Evolutionary conservation across 108 stramenopile species (phyloP).

Genomic region (Cyclotella choctawhatcheeana): DNA sequence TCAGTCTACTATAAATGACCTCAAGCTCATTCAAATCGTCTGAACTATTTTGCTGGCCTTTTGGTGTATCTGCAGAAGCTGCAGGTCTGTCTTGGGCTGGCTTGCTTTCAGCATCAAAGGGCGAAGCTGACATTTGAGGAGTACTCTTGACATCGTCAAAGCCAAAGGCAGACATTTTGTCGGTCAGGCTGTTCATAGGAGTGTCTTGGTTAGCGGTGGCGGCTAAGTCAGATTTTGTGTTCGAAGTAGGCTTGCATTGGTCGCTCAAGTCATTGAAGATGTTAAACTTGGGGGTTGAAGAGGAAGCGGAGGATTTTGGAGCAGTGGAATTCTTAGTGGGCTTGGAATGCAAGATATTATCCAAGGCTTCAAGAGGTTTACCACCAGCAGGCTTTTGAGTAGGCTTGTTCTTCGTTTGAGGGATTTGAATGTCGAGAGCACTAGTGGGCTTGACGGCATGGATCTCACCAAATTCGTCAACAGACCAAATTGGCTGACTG

Average conservation of each 20-base stretch:
- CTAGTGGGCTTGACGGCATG: constrained; percentile 46
- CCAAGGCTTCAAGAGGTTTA: constrained; percentile 13
- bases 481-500: constrained; percentile 72
- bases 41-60: not conserved
- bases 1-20: constrained; percentile 54
- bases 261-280: constrained; percentile 48
- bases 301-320: not conserved
- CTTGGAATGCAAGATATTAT: not conserved
- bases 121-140: constrained; percentile 7
- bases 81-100: not conserved
- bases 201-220: not conserved
- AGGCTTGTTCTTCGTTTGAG: not conserved
- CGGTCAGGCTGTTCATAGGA: constrained; percentile 22
- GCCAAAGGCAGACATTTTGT: constrained; percentile 27
- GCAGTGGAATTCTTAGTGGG: constrained; percentile 5
- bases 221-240: not conserved
- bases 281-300: constrained; percentile 33
- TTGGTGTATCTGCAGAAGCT: constrained; percentile 10
- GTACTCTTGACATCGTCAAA: constrained; percentile 28
- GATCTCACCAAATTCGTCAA: constrained; percentile 59
- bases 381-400: not conserved
- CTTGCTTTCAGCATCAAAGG: not conserved
- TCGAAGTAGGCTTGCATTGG: constrained; percentile 10
- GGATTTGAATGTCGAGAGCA: constrained; percentile 39
- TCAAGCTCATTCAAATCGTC: constrained; percentile 57